phyloP scores from a whole-genome alignment of 1,284 basidiomycete species.

The Papiliotrema laurentii region DNA sequence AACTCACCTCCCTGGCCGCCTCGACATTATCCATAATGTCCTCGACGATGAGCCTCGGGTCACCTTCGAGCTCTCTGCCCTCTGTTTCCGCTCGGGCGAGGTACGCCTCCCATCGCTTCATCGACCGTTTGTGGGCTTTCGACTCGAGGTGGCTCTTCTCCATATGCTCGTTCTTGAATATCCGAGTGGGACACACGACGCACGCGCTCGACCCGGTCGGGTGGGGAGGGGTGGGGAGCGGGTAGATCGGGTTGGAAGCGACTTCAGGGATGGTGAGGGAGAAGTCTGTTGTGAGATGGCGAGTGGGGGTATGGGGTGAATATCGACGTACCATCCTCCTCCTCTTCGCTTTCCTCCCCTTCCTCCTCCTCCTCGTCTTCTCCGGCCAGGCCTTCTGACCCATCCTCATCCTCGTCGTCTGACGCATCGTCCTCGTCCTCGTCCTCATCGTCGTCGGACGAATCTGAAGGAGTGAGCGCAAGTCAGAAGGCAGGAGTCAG shows the following conservation, averaged over 20 bases:
- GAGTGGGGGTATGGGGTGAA: not conserved
- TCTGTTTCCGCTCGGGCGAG: conserved; percentile 1
- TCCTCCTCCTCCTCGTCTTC: conserved; percentile 24
- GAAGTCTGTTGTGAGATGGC: conserved; percentile 26
- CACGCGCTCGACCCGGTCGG: conserved; percentile 54
- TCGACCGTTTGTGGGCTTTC: conserved; percentile 50
- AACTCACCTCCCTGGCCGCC: not conserved
- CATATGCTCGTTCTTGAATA: conserved; percentile 62
- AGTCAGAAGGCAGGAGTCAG: not conserved
- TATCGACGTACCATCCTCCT: conserved; percentile 17
- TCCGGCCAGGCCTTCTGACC: not conserved
- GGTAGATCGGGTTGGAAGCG: conserved; percentile 60
- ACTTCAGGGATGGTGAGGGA: conserved; percentile 59
- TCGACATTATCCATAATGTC: conserved; percentile 3
- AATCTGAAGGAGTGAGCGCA: not conserved
- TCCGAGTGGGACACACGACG: conserved; percentile 65
- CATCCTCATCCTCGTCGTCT: conserved; percentile 9
- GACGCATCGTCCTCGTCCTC: conserved; percentile 13
- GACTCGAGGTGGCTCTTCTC: conserved; percentile 59
- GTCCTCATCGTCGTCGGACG: conserved; percentile 4
- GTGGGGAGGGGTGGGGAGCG: conserved; percentile 45
- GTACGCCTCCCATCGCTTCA: conserved; percentile 15
- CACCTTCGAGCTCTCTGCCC: not conserved
- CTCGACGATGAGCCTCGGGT: conserved; percentile 3
- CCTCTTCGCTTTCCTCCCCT: conserved; percentile 39